Conservation (phyloP, 208 protist species). For the Leishmania turanica region DNA sequence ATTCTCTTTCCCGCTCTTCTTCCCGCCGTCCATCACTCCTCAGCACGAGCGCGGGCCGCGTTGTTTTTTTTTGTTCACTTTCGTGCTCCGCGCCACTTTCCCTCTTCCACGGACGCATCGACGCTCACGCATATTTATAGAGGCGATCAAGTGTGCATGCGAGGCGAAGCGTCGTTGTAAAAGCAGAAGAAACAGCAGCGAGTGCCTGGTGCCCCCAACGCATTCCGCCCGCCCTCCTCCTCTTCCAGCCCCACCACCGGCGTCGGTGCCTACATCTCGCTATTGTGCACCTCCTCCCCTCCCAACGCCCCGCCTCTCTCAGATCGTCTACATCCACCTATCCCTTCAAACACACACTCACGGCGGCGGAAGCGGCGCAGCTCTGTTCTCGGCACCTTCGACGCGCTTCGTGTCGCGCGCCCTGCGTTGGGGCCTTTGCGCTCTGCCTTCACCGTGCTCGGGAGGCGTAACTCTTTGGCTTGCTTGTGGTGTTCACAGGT, state of each 20-base stretch:
- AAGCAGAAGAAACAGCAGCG: background rate
- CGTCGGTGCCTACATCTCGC: background rate
- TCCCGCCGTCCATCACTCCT: background rate
- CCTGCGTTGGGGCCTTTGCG: background rate
- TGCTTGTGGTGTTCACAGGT: background rate
- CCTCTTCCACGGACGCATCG: background rate
- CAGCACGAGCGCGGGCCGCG: background rate
- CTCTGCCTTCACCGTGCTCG: background rate
- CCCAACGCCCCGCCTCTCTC: background rate
- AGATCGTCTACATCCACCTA: background rate
- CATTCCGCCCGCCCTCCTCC: background rate
- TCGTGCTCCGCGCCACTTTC: background rate
- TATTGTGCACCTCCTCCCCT: background rate
- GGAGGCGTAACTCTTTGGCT: background rate
- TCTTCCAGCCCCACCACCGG: background rate
- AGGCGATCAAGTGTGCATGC: background rate
- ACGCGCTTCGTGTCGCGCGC: background rate
- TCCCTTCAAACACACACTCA: background rate
- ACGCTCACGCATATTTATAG: background rate
- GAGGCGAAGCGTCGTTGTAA: background rate
- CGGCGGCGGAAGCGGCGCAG: background rate
- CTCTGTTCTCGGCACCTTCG: background rate
- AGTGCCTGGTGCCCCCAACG: background rate
- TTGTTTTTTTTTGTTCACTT: no score
- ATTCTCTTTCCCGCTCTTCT: background rate